These are phyloP conservation scores for Penicillium roqueforti DNA, from an alignment of 495 filamentous ascomycete species.

Conservation along the genomic window DNA sequence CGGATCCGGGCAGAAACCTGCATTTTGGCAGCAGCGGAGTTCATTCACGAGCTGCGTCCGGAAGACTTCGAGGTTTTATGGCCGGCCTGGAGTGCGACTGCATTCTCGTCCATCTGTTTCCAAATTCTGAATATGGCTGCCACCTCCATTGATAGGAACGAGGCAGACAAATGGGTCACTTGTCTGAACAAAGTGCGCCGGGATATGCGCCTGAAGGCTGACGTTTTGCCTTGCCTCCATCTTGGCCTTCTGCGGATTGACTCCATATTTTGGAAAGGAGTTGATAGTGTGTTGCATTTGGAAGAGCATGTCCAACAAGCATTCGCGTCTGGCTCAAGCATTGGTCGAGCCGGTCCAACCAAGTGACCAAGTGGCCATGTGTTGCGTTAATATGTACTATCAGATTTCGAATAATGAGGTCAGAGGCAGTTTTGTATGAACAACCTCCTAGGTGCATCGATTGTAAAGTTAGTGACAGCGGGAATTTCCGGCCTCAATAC, in stretches of 20 bases:
- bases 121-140: background rate
- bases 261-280: slow-evolving; percentile 4
- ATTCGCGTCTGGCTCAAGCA: background rate
- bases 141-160: background rate
- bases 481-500: background rate
- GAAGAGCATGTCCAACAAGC: slow-evolving; percentile 1
- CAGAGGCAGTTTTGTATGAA: background rate
- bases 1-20: background rate
- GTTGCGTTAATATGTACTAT: background rate
- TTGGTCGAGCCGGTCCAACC: background rate
- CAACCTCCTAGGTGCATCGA: background rate
- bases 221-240: slow-evolving; percentile 2
- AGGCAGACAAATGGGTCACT: slow-evolving; percentile 2
- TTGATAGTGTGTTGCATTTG: slow-evolving; percentile 4
- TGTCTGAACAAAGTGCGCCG: background rate
- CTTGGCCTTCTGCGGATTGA: slow-evolving; percentile 6
- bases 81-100: slow-evolving; percentile 4
- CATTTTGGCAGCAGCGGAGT: background rate
- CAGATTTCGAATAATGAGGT: background rate
- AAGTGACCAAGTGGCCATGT: background rate
- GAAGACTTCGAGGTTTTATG: slow-evolving; percentile 1
- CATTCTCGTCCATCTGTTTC: slow-evolving; percentile 4
- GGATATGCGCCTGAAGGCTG: slow-evolving; percentile 6
- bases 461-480: background rate
- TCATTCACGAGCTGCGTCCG: background rate